phyloP scores from a whole-genome alignment of 192 early-diverging fungal genomes.

The Rhizoclosmatium globosum region DNA sequence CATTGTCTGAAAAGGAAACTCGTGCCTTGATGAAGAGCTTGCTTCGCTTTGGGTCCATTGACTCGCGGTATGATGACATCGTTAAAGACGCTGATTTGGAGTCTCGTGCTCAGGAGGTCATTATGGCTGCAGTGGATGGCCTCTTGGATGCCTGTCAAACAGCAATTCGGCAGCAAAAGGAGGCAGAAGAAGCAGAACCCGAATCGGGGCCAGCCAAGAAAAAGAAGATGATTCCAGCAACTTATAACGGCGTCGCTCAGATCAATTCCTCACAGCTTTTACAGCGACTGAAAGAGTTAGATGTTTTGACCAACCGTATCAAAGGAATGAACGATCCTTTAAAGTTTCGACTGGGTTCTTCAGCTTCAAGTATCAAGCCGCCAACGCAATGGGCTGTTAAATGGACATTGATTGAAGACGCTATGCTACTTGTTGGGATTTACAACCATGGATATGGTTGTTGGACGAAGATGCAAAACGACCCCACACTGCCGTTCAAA shows the following conservation, averaged over 20 bases:
- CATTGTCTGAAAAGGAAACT: conserved; percentile 82
- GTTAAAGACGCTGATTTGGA: conserved; percentile 82
- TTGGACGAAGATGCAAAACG: conserved; percentile 87
- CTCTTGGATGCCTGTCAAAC: conserved; percentile 64
- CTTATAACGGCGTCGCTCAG: conserved; percentile 79
- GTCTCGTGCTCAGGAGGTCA: conserved; percentile 55
- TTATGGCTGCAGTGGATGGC: conserved; percentile 51
- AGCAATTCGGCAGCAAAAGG: conserved; percentile 55
- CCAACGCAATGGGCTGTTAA: conserved; percentile 79
- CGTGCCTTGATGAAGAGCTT: conserved; percentile 81
- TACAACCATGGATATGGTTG: conserved; percentile 91
- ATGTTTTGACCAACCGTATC: conserved; percentile 70
- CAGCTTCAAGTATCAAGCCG: conserved; percentile 75
- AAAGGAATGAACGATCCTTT: conserved; percentile 59
- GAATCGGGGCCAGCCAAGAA: conserved; percentile 41
- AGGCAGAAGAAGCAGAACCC: conserved; percentile 43
- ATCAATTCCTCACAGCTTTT: conserved; percentile 88
- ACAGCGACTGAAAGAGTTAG: conserved; percentile 78
- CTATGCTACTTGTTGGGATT: conserved; percentile 95
- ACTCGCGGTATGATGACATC: conserved; percentile 82
- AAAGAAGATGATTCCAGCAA: conserved; percentile 76
- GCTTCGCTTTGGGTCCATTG: conserved; percentile 83
- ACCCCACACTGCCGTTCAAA: conserved; percentile 76
- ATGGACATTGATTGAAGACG: conserved; percentile 94
- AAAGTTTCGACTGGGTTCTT: conserved; percentile 75